Base-by-base conservation (phyloP, 371 early-diverging fungal genomes). In the Sporodiniella umbellata region DNA sequence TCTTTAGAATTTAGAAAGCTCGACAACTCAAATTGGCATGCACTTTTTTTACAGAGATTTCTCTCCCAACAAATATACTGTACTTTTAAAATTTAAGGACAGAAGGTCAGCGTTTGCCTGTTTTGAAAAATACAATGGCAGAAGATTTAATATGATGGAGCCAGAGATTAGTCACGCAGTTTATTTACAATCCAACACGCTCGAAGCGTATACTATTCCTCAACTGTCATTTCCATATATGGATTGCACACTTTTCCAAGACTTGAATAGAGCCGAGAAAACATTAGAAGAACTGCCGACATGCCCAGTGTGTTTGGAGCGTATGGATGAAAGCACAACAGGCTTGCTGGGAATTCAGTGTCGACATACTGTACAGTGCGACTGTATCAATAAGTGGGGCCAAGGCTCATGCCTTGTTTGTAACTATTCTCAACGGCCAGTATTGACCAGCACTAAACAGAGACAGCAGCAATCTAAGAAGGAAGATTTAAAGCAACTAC, bases 231-330 rank as follows among this genome's bases (percentile, higher is more conserved):
- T 79, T 51, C 85, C 86, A 0, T 75, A 75, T 48, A 52, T 78
- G 24, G 73, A 80, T 42, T 74, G 79, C 11, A 68, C 68, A 18
- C 15, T 64, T 15, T 39, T 40, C 2, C 49, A 52, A 42, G 60
- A 58, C 33, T 14, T 52, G 43, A 21, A 49, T 7, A 28, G 53
- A 25, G 23, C 26, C 11, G 15, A 49, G 19, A 40, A 23, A 7
- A 12, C 14, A 14, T 18, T 54, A 38, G 45, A 47, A 11, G 93
- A 94, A 60, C 64, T 95, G n/a, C 95, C 96, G 0, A 92, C 89
- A 0, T 98, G 98, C 54, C 96, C 97, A 5, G 94, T 95, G 5
- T 98, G 98, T 68, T 69, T 98, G 33, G 96, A 96, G 48, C 77
- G 94, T 10, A 85, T 98, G 87, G 98, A 98, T 71, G 78, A 88